Evolutionary conservation across 2,329 filamentous ascomycete genomes (phyloP), one percentile per base, ranked within the genome.

Genomic region (Paramyrothecium roridum): DNA sequence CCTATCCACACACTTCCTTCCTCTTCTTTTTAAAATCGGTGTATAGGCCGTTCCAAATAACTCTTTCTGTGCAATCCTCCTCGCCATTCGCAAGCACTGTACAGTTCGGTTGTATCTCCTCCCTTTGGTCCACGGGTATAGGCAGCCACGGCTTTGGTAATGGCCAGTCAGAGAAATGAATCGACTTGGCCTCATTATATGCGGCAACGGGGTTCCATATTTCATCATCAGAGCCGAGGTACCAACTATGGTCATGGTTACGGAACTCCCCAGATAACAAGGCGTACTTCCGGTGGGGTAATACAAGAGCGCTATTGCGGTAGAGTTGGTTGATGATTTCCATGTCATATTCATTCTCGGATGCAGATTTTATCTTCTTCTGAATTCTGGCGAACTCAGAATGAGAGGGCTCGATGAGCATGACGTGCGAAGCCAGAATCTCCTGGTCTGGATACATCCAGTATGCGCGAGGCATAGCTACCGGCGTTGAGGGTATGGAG

Each of bases 391-490:
- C 54, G 57, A 82, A 80, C 61, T 86, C 83, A 46, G 67, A 63
- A 45, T 72, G 67, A n/a, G 78, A 80, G 0, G 87, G 86, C 55
- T 84, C 73, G 46, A 89, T 72, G 3, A 89, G 79, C 66, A 89
- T 79, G 45, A 89, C 64, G 46, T 86, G 78, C 2, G 83, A 84
- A 0, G 83, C 83, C n/a, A 89, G 73, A n/a, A 77, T 76, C 61
- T 76, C 76, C 8, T 72, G 73, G 3, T 76, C 72, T 1, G 80
- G 80, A 13, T 82, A 74, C 7, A 83, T 73, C 87, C 87, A 89
- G 69, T 90, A 89, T n/a, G 86, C 87, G 20, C 84, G 81, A 3
- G 87, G 84, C 81, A 89, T 86, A 13, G 86, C 85, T 19, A 87
- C 78, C 2, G 80, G 74, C 7, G 80, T 76, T 2, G 74, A 66